Evolutionary conservation across 805 yeast species (phyloP).

Genomic region (Hanseniaspora pseudoguilliermondii): DNA sequence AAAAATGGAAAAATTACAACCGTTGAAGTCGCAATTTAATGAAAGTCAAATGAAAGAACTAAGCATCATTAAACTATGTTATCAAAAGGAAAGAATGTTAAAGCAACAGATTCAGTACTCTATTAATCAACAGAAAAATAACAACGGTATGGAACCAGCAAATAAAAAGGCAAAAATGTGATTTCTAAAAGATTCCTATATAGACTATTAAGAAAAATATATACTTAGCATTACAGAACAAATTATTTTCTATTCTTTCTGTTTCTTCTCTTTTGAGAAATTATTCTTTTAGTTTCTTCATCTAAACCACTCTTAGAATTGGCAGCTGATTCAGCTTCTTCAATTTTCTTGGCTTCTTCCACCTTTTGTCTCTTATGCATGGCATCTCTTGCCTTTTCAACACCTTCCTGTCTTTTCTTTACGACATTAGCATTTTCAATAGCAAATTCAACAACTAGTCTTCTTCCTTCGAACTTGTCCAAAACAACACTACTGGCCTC

Average conservation of each 20-base stretch:
- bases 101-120: conserved; percentile 1
- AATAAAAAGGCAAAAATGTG: conserved; percentile 5
- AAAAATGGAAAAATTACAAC: conserved; percentile 12
- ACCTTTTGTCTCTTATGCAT: conserved; percentile 17
- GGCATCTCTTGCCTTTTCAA: conserved; percentile 22
- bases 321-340: conserved; percentile 23
- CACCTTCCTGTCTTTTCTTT: conserved; percentile 70
- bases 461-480: conserved; percentile 48
- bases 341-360: conserved; percentile 18
- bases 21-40: conserved; percentile 9
- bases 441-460: conserved; percentile 87
- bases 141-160: not conserved
- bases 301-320: conserved; percentile 31
- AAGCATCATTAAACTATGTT: conserved; percentile 1
- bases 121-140: not conserved
- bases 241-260: conserved; percentile 35
- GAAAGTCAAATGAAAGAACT: conserved; percentile 9
- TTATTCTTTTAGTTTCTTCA: conserved; percentile 48
- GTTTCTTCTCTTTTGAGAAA: conserved; percentile 57
- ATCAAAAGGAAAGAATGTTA: conserved; percentile 8
- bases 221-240: not conserved
- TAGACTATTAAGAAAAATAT: not conserved
- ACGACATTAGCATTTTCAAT: conserved; percentile 89
- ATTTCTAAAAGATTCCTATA: not conserved
- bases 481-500: conserved; percentile 43